Evolutionary conservation across 1,284 basidiomycete genomes (phyloP), one percentile per base, ranked within the genome.

Genomic region (Trichosporon sp.): DNA sequence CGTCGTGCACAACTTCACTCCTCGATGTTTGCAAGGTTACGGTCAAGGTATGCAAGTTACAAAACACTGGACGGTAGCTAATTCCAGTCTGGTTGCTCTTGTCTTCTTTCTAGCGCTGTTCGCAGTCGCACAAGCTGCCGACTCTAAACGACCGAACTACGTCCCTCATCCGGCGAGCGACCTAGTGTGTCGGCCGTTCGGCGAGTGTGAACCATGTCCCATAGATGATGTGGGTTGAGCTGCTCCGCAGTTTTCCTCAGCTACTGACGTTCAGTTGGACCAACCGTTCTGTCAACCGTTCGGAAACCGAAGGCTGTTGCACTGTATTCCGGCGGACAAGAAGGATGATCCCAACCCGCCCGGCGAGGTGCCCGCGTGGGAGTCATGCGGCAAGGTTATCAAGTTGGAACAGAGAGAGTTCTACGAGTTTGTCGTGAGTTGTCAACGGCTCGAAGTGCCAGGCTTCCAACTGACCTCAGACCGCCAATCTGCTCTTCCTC

Each of bases 281-380:
- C n/a, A n/a, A n/a, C n/a, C 93, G 1, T 96, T 92, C 83, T 96
- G 93, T 83, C 89, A 92, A 78, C 93, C 94, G 5, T 96, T 94
- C 79, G 93, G 94, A 59, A 95, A 94, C 83, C 89, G 94, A 43
- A 89, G 91, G 19, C 87, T 94, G 43, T 87, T 95, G 84, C 93
- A 94, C 80, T 96, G 94, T 74, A 81, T 88, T 19, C 88, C 88
- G 70, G 74, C 78, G 0, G 68, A 74, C 1, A 68, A 69, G 10
- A 70, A 71, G 56, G 71, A 75, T 31, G 59, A 63, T 14, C 59
- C 59, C 32, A 63, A 63, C 16, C 59, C 59, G 1, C 32, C 59
- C 0, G 68, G 76, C 43, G 91, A 93, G 81, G 89, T 88, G 0
- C 90, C 91, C 2, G 93, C 93, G 1, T 96, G 92, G 92, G 91